These are phyloP conservation scores for Taphrina betulina DNA, from an alignment of 1,139 yeast genomes.

Conservation along the genomic window DNA sequence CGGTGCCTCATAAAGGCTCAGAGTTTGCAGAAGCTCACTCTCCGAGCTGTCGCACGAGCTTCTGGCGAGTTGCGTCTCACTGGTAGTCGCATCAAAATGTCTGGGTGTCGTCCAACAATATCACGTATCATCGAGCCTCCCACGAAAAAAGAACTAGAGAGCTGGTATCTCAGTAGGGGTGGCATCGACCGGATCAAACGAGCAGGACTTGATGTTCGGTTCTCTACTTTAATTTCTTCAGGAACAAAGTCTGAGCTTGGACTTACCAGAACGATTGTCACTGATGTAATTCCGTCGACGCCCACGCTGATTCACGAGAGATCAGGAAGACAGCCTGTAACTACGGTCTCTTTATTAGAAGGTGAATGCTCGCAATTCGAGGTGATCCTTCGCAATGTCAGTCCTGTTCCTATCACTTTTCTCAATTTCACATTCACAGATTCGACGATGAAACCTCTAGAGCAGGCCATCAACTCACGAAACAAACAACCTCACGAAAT, in stretches of 20 bases:
- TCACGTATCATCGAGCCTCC: conserved; percentile 42
- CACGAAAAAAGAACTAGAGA: conserved; percentile 41
- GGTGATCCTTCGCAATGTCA: conserved; percentile 58
- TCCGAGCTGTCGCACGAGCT: conserved; percentile 51
- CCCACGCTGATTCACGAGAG: conserved; percentile 24
- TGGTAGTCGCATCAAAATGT: conserved; percentile 52
- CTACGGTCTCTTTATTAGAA: conserved; percentile 72
- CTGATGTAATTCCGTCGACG: conserved; percentile 32
- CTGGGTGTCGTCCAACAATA: conserved; percentile 48
- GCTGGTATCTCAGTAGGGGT: conserved; percentile 34
- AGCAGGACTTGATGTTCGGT: conserved; percentile 5
- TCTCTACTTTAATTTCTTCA: conserved; percentile 2
- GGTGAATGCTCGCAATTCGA: conserved; percentile 63
- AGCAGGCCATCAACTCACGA: conserved; percentile 46
- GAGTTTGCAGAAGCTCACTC: conserved; percentile 41
- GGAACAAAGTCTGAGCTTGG: neutral
- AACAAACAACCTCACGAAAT: conserved; percentile 56
- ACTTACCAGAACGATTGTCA: neutral
- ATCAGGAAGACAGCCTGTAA: conserved; percentile 46
- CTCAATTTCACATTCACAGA: conserved; percentile 67
- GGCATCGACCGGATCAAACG: conserved; percentile 35
- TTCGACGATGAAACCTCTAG: conserved; percentile 67
- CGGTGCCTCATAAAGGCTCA: conserved; percentile 43
- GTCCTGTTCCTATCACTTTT: conserved; percentile 56
- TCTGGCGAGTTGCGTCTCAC: conserved; percentile 49